A percentile compares a stretch with the other conserved stretches of the same genome.
These are phyloP conservation scores for Rhizopogon salebrosus DNA, from an alignment of 768 basidiomycete species.

Conservation along the genomic window DNA sequence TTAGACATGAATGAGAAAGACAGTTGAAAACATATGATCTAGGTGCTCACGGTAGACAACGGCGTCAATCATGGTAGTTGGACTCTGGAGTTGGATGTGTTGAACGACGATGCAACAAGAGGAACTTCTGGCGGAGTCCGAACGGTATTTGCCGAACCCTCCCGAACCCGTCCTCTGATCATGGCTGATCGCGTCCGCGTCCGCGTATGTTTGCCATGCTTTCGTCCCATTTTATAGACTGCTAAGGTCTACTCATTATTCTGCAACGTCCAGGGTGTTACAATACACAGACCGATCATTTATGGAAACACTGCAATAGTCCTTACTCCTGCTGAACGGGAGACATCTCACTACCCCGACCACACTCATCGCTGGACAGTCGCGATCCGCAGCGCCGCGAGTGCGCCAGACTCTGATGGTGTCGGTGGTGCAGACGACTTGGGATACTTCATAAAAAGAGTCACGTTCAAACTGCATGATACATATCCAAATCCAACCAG, in stretches of 20 bases:
- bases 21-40: not conserved
- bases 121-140: constrained; percentile 24
- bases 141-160: constrained; percentile 35
- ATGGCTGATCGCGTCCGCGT: constrained; percentile 73
- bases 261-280: constrained; percentile 57
- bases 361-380: constrained; percentile 98
- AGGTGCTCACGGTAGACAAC: constrained; percentile 58
- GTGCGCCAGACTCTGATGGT: constrained; percentile 61
- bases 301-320: constrained; percentile 92
- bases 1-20: not conserved
- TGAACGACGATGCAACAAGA: constrained; percentile 13
- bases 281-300: constrained; percentile 85
- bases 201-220: constrained; percentile 47
- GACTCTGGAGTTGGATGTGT: constrained; percentile 6
- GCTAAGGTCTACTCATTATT: constrained; percentile 7
- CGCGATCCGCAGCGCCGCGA: constrained; percentile 85
- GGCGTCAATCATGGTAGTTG: constrained; percentile 47
- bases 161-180: constrained; percentile 37
- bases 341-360: constrained; percentile 49
- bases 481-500: constrained; percentile 89
- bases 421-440: constrained; percentile 91
- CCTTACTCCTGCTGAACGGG: constrained; percentile 68
- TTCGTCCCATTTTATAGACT: constrained; percentile 4
- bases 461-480: constrained; percentile 96
- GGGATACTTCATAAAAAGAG: constrained; percentile 89